Evolutionary conservation across 129 eudicot species (phyloP).

Genomic region (Lonicera japonica): DNA sequence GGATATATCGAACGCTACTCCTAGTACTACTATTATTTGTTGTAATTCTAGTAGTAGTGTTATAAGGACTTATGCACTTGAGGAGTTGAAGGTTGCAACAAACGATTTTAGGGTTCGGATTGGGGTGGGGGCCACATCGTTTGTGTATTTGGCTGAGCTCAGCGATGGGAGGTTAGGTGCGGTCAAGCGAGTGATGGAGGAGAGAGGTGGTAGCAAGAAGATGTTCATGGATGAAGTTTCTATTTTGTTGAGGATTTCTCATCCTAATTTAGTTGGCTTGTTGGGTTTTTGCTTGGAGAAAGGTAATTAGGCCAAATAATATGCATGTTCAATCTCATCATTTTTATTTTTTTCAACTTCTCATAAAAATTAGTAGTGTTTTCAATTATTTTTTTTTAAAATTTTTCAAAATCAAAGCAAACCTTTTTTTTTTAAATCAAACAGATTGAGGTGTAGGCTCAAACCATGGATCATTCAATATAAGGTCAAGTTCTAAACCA

Average conservation of each 20-base stretch:
- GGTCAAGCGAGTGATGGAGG: slow-evolving; percentile 69
- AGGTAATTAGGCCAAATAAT: too few species aligned
- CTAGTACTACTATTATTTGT: too few species aligned
- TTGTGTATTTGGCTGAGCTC: slow-evolving; percentile 71
- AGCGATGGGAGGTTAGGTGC: slow-evolving; percentile 72
- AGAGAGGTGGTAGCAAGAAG: slow-evolving; percentile 72
- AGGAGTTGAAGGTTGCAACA: slow-evolving; percentile 59
- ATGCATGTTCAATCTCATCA: too few species aligned
- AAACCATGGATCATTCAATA: too few species aligned
- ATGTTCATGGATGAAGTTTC: slow-evolving; percentile 83
- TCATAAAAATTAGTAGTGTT: too few species aligned
- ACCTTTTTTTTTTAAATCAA: too few species aligned
- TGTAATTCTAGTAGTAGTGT: background rate
- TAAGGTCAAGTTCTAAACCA: too few species aligned
- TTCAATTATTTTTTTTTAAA: too few species aligned
- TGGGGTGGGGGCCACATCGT: slow-evolving; percentile 76
- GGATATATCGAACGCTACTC: too few species aligned
- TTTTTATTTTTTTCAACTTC: too few species aligned
- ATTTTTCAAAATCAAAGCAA: too few species aligned
- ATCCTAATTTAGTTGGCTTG: slow-evolving; percentile 71
- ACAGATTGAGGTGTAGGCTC: too few species aligned
- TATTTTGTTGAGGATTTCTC: slow-evolving; percentile 77
- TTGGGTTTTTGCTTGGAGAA: slow-evolving; percentile 80
- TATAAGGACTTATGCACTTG: slow-evolving; percentile 60
- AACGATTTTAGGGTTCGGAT: slow-evolving; percentile 54